Evolutionary conservation across 2,329 filamentous ascomycete genomes (phyloP).

Genomic region (Fusarium subglutinans): DNA sequence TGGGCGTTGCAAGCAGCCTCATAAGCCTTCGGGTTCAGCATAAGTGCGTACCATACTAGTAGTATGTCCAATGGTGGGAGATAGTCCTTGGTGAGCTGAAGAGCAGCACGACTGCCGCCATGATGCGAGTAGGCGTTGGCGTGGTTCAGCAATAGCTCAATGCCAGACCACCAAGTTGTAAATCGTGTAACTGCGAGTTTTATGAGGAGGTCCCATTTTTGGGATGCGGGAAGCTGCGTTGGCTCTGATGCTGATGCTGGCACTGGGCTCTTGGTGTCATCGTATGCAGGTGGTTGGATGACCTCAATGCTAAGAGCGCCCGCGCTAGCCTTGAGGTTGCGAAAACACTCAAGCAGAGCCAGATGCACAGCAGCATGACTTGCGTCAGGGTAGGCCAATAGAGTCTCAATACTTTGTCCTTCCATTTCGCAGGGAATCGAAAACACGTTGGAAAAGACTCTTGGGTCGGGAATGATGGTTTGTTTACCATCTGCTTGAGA

Average conservation of each 20-base stretch:
- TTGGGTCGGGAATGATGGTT: constrained; percentile 12
- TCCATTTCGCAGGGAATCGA: not conserved
- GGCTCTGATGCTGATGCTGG: not conserved
- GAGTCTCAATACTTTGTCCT: not conserved
- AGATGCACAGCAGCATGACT: constrained; percentile 27
- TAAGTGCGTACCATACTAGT: constrained; percentile 24
- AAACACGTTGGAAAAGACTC: constrained; percentile 12
- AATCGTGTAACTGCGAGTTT: constrained; percentile 21
- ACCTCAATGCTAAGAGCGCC: constrained; percentile 7
- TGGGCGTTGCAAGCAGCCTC: constrained; percentile 6
- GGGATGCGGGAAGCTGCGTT: not conserved
- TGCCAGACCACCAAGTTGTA: constrained; percentile 23
- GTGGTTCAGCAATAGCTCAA: constrained; percentile 17
- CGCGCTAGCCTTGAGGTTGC: constrained; percentile 5
- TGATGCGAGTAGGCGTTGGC: constrained; percentile 14
- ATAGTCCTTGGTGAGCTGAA: constrained; percentile 22
- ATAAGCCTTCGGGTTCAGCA: constrained; percentile 5
- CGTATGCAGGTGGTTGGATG: constrained; percentile 5
- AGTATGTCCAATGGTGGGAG: constrained; percentile 22
- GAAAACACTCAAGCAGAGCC: constrained; percentile 24
- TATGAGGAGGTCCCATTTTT: constrained; percentile 27
- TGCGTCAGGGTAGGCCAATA: constrained; percentile 8
- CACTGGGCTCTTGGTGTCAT: not conserved
- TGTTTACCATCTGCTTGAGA: constrained; percentile 2
- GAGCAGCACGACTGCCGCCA: constrained; percentile 6